phyloP scores from a whole-genome alignment of 495 filamentous ascomycete species.

The Daldinia childiae region DNA sequence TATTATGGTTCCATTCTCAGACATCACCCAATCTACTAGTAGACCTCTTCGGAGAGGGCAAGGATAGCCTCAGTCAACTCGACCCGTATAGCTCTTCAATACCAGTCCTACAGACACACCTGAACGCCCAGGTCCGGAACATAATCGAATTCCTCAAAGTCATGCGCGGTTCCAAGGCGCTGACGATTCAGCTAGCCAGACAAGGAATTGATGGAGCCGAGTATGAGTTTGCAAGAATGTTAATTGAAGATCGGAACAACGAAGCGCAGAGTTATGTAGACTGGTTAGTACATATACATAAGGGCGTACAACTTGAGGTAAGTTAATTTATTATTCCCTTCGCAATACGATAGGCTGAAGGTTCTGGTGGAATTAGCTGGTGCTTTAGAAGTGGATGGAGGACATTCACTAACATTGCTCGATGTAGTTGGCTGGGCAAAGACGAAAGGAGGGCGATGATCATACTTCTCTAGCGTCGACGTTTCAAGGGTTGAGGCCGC shows the following conservation, averaged over 20 bases:
- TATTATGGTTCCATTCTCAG: slow-evolving; percentile 91
- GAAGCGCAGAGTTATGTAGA: slow-evolving; percentile 98
- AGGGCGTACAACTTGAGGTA: slow-evolving; percentile 89
- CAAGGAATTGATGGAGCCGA: slow-evolving; percentile 96
- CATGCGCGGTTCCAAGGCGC: slow-evolving; percentile 83
- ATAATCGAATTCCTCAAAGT: slow-evolving; percentile 85
- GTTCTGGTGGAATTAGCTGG: slow-evolving; percentile 4
- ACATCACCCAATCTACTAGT: slow-evolving; percentile 80
- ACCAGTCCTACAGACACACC: slow-evolving; percentile 86
- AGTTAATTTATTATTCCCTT: slow-evolving; percentile 41
- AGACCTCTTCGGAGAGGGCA: slow-evolving; percentile 87
- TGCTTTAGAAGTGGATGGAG: background rate
- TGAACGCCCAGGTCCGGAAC: slow-evolving; percentile 95
- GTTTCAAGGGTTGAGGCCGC: slow-evolving; percentile 46
- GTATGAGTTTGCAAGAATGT: slow-evolving; percentile 90
- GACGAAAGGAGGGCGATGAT: slow-evolving; percentile 44
- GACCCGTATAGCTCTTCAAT: slow-evolving; percentile 80
- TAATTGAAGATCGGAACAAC: slow-evolving; percentile 96
- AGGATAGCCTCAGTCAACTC: slow-evolving; percentile 74
- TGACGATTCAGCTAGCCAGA: slow-evolving; percentile 88
- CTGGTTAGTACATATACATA: slow-evolving; percentile 96
- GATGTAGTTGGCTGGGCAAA: slow-evolving; percentile 40
- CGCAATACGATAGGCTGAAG: slow-evolving; percentile 12
- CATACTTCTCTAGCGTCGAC: slow-evolving; percentile 42
- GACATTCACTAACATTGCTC: slow-evolving; percentile 15